Evolutionary conservation across 2,329 filamentous ascomycete species (phyloP).

Genomic region (Ustilaginoidea virens): DNA sequence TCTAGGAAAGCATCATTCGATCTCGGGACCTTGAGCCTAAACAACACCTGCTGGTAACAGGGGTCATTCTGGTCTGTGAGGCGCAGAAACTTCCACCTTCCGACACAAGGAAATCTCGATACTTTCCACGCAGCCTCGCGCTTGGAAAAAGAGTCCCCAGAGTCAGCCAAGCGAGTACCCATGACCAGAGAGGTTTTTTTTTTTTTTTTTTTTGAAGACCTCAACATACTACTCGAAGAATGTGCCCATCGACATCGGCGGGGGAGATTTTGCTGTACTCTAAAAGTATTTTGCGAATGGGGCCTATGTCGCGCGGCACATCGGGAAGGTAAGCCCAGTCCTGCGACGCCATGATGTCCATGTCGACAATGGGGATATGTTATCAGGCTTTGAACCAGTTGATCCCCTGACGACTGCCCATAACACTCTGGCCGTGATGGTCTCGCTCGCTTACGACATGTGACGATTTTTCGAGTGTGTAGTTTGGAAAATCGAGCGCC

Average conservation of each 20-base stretch:
- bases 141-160: slow-evolving; percentile 12
- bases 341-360: slow-evolving; percentile 20
- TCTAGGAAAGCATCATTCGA: slow-evolving; percentile 29
- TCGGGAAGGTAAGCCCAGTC: slow-evolving; percentile 21
- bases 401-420: too few relatives aligned
- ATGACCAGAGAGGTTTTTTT: not conserved
- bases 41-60: slow-evolving; percentile 26
- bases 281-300: slow-evolving; percentile 20
- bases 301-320: slow-evolving; percentile 20
- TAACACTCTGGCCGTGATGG: too few relatives aligned
- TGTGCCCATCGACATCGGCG: slow-evolving; percentile 19
- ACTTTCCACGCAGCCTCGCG: slow-evolving; percentile 30
- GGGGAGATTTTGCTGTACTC: slow-evolving; percentile 22
- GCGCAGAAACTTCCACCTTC: slow-evolving; percentile 33
- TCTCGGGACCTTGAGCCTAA: slow-evolving; percentile 21
- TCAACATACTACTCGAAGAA: slow-evolving; percentile 15
- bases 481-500: too few relatives aligned
- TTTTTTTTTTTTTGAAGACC: too few relatives aligned
- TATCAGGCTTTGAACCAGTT: too few relatives aligned
- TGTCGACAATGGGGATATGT: too few relatives aligned
- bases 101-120: slow-evolving; percentile 28
- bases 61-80: slow-evolving; percentile 25
- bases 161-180: not conserved
- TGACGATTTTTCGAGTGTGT: too few relatives aligned
- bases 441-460: too few relatives aligned